Conservation (phyloP, 2,329 filamentous ascomycete genomes). For the Cladophialophora yegresii region DNA sequence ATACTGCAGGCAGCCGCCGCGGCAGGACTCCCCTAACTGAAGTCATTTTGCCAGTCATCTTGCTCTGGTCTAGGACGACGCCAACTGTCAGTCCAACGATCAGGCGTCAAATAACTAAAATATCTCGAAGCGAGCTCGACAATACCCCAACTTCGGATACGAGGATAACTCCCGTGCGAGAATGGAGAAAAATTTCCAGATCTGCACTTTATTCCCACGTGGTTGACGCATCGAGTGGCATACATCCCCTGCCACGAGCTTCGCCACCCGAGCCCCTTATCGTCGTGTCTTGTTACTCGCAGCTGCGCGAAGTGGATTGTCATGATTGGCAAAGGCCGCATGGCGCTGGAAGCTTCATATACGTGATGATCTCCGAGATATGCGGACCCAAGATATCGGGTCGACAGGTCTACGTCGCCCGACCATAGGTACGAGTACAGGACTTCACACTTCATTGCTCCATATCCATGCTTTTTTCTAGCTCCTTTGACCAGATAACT, state of each 20-base stretch:
- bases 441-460: background rate
- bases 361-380: background rate
- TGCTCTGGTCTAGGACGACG: background rate
- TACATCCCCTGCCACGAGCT: background rate
- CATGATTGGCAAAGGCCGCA: too few relatives aligned
- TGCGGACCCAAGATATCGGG: background rate
- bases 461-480: background rate
- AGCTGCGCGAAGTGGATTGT: background rate
- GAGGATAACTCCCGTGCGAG: background rate
- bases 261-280: background rate
- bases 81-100: background rate
- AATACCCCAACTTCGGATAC: background rate
- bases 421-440: background rate
- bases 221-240: background rate
- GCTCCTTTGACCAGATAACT: background rate
- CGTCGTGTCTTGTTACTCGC: background rate
- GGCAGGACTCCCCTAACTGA: background rate
- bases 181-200: background rate
- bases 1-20: background rate
- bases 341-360: background rate
- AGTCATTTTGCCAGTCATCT: background rate
- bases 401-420: background rate
- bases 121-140: background rate
- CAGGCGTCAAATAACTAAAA: background rate
- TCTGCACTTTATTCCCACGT: slow-evolving; percentile 2